Evolutionary conservation across 2,329 filamentous ascomycete genomes (phyloP).

Genomic region (Ophiostoma piceae): DNA sequence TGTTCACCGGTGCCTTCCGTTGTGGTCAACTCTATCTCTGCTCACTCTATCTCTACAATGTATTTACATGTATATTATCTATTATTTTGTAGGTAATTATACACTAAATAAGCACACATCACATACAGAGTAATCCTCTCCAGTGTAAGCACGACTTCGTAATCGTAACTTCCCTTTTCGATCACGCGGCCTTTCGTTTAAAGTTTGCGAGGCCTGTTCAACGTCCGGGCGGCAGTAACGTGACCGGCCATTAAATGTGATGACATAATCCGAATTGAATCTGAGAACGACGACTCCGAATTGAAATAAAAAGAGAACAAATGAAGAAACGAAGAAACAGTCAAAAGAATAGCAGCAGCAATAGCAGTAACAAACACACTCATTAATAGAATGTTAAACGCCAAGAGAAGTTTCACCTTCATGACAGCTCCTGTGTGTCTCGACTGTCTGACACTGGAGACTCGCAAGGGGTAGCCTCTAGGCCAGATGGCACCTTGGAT

Average conservation of each 20-base stretch:
- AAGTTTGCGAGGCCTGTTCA: neutral
- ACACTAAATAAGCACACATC: neutral
- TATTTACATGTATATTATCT: neutral
- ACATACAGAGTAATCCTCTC: neutral
- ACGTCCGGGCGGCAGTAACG: neutral
- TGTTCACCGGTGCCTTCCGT: neutral
- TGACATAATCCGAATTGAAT: neutral
- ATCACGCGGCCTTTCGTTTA: neutral
- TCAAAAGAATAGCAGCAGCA: neutral
- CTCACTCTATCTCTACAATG: neutral
- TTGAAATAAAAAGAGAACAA: neutral
- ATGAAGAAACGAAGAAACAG: neutral
- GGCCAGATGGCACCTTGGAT: neutral
- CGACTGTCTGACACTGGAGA: constrained; percentile 13
- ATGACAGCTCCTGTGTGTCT: constrained; percentile 17
- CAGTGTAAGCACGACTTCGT: neutral
- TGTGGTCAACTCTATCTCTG: neutral
- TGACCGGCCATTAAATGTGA: neutral
- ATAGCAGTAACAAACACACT: neutral
- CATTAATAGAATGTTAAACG: constrained; percentile 16
- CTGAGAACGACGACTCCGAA: neutral
- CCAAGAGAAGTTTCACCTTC: constrained; percentile 21
- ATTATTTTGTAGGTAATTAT: neutral
- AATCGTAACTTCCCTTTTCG: neutral
- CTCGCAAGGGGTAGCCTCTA: neutral